These are phyloP conservation scores for Mucuna pruriens DNA, from an alignment of 306 rosid genomes.

Conservation along the genomic window DNA sequence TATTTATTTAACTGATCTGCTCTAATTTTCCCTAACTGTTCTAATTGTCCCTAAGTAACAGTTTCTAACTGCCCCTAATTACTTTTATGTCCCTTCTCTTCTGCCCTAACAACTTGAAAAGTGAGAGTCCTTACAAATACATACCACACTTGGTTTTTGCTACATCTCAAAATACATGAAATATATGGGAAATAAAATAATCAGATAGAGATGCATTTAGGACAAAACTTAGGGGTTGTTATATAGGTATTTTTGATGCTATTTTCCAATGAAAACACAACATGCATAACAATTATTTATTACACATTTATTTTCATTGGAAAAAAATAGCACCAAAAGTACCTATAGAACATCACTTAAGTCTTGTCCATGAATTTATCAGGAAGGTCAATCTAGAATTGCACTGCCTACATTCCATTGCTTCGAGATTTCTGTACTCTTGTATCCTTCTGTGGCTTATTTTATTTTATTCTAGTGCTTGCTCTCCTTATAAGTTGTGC, in stretches of 20 bases:
- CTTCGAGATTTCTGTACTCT: background rate
- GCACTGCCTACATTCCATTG: background rate
- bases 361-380: background rate
- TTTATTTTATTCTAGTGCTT: conserved; percentile 9
- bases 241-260: background rate
- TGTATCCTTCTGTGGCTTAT: background rate
- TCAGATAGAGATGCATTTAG: background rate
- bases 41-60: background rate
- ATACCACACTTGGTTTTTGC: background rate
- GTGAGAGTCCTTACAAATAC: background rate
- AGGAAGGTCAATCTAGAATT: background rate
- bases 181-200: conserved; percentile 11
- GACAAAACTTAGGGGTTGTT: background rate
- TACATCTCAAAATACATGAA: background rate
- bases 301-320: background rate
- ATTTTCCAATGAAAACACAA: background rate
- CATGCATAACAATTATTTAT: background rate
- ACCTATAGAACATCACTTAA: background rate
- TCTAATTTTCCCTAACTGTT: background rate
- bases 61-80: background rate
- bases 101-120: background rate
- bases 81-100: background rate
- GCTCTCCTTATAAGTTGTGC: background rate
- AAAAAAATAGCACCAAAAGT: background rate
- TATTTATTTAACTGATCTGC: background rate